Evolutionary conservation across 2,329 filamentous ascomycete genomes (phyloP).

Genomic region (Ophiosphaerella korrae): DNA sequence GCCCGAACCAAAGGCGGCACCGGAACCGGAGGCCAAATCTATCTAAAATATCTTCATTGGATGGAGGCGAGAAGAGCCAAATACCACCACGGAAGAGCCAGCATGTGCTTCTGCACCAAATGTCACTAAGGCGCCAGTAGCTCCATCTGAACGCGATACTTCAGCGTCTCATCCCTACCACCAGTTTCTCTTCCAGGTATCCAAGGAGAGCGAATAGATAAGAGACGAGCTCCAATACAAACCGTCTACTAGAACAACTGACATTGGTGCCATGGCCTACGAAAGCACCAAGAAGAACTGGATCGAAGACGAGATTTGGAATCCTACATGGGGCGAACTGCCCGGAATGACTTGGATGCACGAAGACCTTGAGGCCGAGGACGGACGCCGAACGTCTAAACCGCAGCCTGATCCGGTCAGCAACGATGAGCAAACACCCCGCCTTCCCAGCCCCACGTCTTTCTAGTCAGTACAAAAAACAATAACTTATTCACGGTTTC

Average conservation of each 20-base stretch:
- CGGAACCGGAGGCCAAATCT: no score
- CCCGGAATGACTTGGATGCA: slow-evolving; percentile 14
- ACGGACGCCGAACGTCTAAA: neutral
- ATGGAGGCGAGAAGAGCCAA: no score
- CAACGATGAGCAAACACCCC: slow-evolving; percentile 1
- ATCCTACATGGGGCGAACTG: slow-evolving; percentile 8
- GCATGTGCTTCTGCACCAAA: neutral
- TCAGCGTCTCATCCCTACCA: slow-evolving; percentile 11
- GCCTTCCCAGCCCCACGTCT: neutral
- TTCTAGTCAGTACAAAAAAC: neutral
- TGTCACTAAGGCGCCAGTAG: neutral
- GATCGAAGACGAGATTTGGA: slow-evolving; percentile 15
- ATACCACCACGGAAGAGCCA: no score
- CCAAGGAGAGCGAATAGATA: slow-evolving; percentile 12
- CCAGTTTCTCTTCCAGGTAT: slow-evolving; percentile 14
- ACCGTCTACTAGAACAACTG: neutral
- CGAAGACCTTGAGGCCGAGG: slow-evolving; percentile 6
- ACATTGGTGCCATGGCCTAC: slow-evolving; percentile 10
- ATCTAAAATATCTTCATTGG: no score
- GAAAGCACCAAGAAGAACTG: slow-evolving; percentile 11
- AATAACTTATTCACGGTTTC: no score
- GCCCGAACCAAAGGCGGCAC: neutral
- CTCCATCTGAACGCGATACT: slow-evolving; percentile 3
- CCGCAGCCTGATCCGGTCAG: slow-evolving; percentile 3
- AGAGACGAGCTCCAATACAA: slow-evolving; percentile 9